Base-by-base conservation (phyloP, 352 stramenopile genomes). In the Pythium scleroteichum region DNA sequence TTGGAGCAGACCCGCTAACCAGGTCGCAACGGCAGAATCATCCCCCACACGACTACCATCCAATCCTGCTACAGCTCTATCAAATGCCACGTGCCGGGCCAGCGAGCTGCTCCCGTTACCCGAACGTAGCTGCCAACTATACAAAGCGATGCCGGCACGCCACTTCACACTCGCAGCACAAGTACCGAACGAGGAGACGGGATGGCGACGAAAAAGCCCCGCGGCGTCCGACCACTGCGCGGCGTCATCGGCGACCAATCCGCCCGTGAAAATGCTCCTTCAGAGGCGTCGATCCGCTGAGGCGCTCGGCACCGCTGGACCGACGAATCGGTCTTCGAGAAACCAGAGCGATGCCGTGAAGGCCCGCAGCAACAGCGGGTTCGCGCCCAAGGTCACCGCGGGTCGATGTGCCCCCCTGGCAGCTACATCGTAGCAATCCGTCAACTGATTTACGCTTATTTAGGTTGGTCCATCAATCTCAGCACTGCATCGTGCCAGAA, bases 191-290 rank as follows among this genome's bases (percentile, higher is more conserved):
- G n/a, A n/a, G n/a, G n/a, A n/a, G n/a, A n/a, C n/a, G n/a, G n/a
- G n/a, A n/a, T n/a, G n/a, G n/a, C n/a, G n/a, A n/a, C n/a, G n/a
- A n/a, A n/a, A n/a, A n/a, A 35, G 29, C 29, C 6, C 38, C 38
- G 7, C 38, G 20, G 3, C 35, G 44, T 13, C 66, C 53, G 27
- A 75, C 48, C 5, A 17, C 41, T 26, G 19, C 41, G 22, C 20
- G 29, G 61, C n/a, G 12, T 14, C 32, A 16, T 17, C 52, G 7
- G 54, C 62, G 9, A 88, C 76, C 24, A 88, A 89, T 29, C 79
- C 82, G 8, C 79, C 79, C 0, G 74, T 85, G 38, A 91, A 88
- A 64, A 61, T 89, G 63, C 60, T 89, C 42, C 71, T 88, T 27
- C 69, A 79, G 42, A 75, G 79, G 10, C 67, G 77, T 2, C 73